Evolutionary conservation across 768 basidiomycete genomes (phyloP).

Genomic region (Coprinellus micaceus): DNA sequence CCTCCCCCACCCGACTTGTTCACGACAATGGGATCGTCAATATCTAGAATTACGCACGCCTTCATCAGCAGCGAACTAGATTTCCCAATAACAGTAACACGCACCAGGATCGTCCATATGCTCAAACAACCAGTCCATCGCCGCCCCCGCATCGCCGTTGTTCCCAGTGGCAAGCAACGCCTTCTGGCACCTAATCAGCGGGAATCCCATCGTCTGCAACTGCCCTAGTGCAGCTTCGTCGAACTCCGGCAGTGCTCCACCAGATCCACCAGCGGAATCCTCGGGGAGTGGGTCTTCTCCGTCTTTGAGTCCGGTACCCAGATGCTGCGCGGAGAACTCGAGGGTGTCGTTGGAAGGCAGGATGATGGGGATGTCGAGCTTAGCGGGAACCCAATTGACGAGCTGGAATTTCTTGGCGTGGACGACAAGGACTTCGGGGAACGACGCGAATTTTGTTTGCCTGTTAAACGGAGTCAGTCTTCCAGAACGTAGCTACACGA

Average conservation of each 20-base stretch:
- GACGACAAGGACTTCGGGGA: slow-evolving; percentile 84
- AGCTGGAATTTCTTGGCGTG: slow-evolving; percentile 94
- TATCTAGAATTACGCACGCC: slow-evolving; percentile 48
- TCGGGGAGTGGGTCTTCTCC: slow-evolving; percentile 70
- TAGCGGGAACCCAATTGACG: slow-evolving; percentile 94
- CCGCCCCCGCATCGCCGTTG: slow-evolving; percentile 58
- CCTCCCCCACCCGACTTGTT: slow-evolving; percentile 8
- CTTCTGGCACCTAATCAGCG: slow-evolving; percentile 78
- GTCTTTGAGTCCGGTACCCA: slow-evolving; percentile 67
- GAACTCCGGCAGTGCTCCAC: slow-evolving; percentile 52
- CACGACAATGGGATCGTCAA: slow-evolving; percentile 70
- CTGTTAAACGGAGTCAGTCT: no score
- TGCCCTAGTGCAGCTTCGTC: slow-evolving; percentile 70
- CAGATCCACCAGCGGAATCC: slow-evolving; percentile 21
- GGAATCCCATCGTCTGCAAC: slow-evolving; percentile 91
- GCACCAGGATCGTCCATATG: slow-evolving; percentile 94
- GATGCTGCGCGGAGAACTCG: slow-evolving; percentile 52
- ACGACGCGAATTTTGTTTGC: slow-evolving; percentile 73
- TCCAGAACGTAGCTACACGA: no score
- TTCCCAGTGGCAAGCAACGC: slow-evolving; percentile 88
- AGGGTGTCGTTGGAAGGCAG: slow-evolving; percentile 59
- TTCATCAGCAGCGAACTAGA: not conserved
- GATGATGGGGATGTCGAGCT: slow-evolving; percentile 85
- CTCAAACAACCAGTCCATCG: slow-evolving; percentile 93
- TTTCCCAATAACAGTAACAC: slow-evolving; percentile 8